Base-by-base conservation (phyloP, 2,329 filamentous ascomycete species). In the Ploettnerulaceae sp. region DNA sequence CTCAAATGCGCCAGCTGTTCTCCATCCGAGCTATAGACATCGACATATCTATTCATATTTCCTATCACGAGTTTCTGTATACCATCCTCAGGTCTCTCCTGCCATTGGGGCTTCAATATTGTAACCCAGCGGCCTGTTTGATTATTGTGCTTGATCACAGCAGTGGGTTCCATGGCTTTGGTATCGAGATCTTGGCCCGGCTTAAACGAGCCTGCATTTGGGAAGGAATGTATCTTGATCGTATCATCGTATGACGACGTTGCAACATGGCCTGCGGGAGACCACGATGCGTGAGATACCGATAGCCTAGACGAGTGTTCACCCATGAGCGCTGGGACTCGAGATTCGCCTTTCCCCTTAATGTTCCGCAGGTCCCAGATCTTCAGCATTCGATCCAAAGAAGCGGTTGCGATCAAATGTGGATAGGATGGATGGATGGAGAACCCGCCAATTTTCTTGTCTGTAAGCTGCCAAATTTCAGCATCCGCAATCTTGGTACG, bases 11-110 rank as follows among this genome's bases (percentile, higher is more conserved):
- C 91, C 3, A 98, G 69, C 64, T 97, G 91, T 59, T 89, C 83
- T 0, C 93, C 93, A 38, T 85, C 78, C 0, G 81, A 76, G 0
- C 84, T 85, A 64, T 86, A 98, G 0, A 98, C 77, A 61, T 98
- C 93, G 1, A 97, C 88, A 58, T 96, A 97, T 1, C 93, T 81
- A 63, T 95, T 95, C 93, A 97, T 97, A 58, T 97, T 98, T 1
- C 88, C 93, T 47, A 98, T 91, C 18, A 81, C 86, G 59, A 98
- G 89, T 51, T 91, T 89, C 53, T 95, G 84, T 4, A 94, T 81
- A 6, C 83, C 82, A 48, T 93, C 88, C 25, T 75, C 70, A 0
- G 93, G 91, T 35, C 78, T 75, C 24, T 78, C 72, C 65, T 98
- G 93, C 93, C 93, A 98, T 58, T 95, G 89, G 0, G 64, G 93